These are phyloP conservation scores for Acaromyces ingoldii DNA, from an alignment of 1,284 basidiomycete species.

Conservation along the genomic window DNA sequence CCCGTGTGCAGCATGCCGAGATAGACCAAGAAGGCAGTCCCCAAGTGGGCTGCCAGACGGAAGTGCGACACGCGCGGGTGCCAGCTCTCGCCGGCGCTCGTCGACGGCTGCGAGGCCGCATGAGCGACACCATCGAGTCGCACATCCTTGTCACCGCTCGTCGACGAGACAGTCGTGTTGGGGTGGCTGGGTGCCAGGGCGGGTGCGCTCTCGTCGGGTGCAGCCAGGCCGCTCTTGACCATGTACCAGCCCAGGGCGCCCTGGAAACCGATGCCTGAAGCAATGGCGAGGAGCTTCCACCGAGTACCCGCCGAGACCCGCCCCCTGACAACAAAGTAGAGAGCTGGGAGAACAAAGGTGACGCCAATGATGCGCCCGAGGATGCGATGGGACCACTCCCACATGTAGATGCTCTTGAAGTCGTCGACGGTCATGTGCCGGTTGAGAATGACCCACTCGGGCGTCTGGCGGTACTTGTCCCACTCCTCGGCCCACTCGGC, in stretches of 20 bases:
- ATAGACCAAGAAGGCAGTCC: conserved; percentile 83
- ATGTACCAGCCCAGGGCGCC: conserved; percentile 98
- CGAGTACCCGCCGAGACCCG: conserved; percentile 54
- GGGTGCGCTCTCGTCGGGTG: conserved; percentile 18
- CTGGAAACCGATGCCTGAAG: conserved; percentile 77
- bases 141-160: background rate
- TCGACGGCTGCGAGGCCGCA: conserved; percentile 3
- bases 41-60: conserved; percentile 87
- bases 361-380: conserved; percentile 84
- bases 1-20: conserved; percentile 84
- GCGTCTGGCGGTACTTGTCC: conserved; percentile 88
- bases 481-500: conserved; percentile 85
- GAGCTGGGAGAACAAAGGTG: conserved; percentile 51
- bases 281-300: conserved; percentile 65
- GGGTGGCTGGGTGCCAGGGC: conserved; percentile 10
- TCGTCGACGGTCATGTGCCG: conserved; percentile 77
- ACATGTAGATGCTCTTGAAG: conserved; percentile 95
- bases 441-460: conserved; percentile 93
- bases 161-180: conserved; percentile 6
- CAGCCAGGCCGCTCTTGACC: conserved; percentile 86
- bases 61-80: conserved; percentile 87
- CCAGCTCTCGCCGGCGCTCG: conserved; percentile 30
- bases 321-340: conserved; percentile 24
- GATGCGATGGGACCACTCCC: conserved; percentile 97
- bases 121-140: conserved; percentile 3